A percentile compares a stretch with the other conserved stretches of the same genome.
phyloP scores from a whole-genome alignment of 495 filamentous ascomycete genomes.

The Mycothermus thermophilus region DNA sequence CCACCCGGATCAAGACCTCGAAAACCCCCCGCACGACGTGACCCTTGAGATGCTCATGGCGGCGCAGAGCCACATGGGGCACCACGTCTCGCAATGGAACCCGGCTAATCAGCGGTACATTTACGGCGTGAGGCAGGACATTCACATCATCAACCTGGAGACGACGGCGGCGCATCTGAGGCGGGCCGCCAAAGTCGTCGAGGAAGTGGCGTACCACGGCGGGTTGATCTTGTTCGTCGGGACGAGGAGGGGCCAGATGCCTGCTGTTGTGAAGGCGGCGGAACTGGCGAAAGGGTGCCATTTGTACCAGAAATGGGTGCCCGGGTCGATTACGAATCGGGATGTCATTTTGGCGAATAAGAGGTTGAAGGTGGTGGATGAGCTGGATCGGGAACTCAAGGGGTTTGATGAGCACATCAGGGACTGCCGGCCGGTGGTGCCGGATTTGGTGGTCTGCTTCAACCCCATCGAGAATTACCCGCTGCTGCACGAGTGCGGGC shows the following conservation, averaged over 20 bases:
- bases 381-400: conserved; percentile 50
- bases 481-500: conserved; percentile 76
- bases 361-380: conserved; percentile 54
- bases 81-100: conserved; percentile 88
- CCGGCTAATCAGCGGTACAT: conserved; percentile 91
- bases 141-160: conserved; percentile 91
- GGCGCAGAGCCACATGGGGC: conserved; percentile 79
- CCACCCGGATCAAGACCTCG: conserved; percentile 50
- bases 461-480: conserved; percentile 89
- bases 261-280: conserved; percentile 67
- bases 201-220: conserved; percentile 68
- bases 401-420: conserved; percentile 49
- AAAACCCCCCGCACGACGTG: conserved; percentile 63
- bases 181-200: conserved; percentile 76
- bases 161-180: conserved; percentile 74
- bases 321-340: conserved; percentile 85
- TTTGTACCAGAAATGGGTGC: conserved; percentile 87
- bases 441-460: conserved; percentile 83
- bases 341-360: conserved; percentile 65
- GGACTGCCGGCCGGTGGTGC: conserved; percentile 52
- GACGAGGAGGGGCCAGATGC: conserved; percentile 63
- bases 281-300: conserved; percentile 67
- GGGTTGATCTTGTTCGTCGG: conserved; percentile 87
- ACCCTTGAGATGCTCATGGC: conserved; percentile 89
- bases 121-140: conserved; percentile 73